Evolutionary conservation across 2,329 filamentous ascomycete genomes (phyloP), one percentile per base, ranked within the genome.

Genomic region (Plenodomus lindquistii): DNA sequence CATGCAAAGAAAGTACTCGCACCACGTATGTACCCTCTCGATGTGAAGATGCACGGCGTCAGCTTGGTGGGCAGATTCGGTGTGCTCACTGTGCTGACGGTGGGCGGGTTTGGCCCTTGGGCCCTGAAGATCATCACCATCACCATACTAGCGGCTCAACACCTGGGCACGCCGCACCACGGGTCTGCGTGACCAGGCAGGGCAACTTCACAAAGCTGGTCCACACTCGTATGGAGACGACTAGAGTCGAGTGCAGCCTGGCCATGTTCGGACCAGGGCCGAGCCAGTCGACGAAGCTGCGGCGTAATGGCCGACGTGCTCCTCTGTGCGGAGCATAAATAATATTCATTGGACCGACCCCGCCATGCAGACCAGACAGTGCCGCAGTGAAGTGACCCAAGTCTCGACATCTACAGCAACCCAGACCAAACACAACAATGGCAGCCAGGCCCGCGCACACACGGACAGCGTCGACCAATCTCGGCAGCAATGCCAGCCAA

Each of bases 391-490:
- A 37, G 29, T 39, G n/a, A 34, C 16, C 2, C n/a, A n/a, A n/a
- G n/a, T n/a, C n/a, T n/a, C 27, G 20, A 20, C 10, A 17, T 8
- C 34, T 13, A n/a, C 35, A 34, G 15, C 27, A 42, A 35, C 11
- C 24, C 34, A 21, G n/a, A 19, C 37, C 35, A 42, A 31, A 36
- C 19, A 22, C 37, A n/a, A 7, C 27, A 7, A 75, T 76, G 73
- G 74, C 73, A 13, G 21, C 50, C 22, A 66, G 71, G 48, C 74
- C 73, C 37, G 42, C 57, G 21, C 54, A 66, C 36, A 54, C 55
- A 16, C 65, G 73, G 24, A 74, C 66, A 13, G 66, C 62, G 6
- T 75, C 74, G 0, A 76, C 74, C 17, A 77, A 75, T 46, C 55
- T 77, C 19, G 56, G 54, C 21, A 57, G 60, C 18, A 57, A 62